Conservation (phyloP, 495 filamentous ascomycete genomes). For the Lophium mytilinum region DNA sequence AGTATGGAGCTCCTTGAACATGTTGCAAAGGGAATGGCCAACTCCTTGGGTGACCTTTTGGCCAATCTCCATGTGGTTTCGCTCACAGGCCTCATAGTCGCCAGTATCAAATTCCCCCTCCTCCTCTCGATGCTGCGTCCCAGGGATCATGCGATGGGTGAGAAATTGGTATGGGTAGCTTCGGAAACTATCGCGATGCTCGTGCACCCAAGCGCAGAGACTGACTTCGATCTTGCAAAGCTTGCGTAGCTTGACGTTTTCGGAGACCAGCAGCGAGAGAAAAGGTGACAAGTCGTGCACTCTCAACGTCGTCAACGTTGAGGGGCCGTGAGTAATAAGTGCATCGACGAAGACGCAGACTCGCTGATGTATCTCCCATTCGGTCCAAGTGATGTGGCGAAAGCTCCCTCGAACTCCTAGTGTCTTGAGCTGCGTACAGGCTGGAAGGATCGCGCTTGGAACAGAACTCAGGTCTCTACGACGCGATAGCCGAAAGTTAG, state of each 20-base stretch:
- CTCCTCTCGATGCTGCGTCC: slow-evolving; percentile 20
- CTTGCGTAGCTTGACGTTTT: slow-evolving; percentile 7
- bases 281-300: slow-evolving; percentile 21
- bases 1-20: slow-evolving; percentile 8
- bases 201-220: slow-evolving; percentile 18
- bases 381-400: slow-evolving; percentile 19
- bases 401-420: slow-evolving; percentile 14
- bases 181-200: slow-evolving; percentile 12
- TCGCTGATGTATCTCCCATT: slow-evolving; percentile 21
- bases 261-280: slow-evolving; percentile 13
- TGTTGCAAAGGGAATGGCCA: slow-evolving; percentile 13
- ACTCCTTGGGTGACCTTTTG: slow-evolving; percentile 13
- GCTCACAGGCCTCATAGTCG: slow-evolving; percentile 11
- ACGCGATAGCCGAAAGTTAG: slow-evolving; percentile 14
- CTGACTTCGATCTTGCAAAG: slow-evolving; percentile 12
- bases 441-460: slow-evolving; percentile 17
- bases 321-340: slow-evolving; percentile 9
- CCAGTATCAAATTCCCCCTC: slow-evolving; percentile 20
- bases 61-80: slow-evolving; percentile 19
- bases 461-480: slow-evolving; percentile 19
- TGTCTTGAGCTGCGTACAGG: slow-evolving; percentile 18
- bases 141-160: slow-evolving; percentile 11
- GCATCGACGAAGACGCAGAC: slow-evolving; percentile 20
- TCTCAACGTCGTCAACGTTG: slow-evolving; percentile 14
- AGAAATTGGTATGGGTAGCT: slow-evolving; percentile 2